Conservation (phyloP, 2,329 filamentous ascomycete genomes). For the Diaporthe ampelina region DNA sequence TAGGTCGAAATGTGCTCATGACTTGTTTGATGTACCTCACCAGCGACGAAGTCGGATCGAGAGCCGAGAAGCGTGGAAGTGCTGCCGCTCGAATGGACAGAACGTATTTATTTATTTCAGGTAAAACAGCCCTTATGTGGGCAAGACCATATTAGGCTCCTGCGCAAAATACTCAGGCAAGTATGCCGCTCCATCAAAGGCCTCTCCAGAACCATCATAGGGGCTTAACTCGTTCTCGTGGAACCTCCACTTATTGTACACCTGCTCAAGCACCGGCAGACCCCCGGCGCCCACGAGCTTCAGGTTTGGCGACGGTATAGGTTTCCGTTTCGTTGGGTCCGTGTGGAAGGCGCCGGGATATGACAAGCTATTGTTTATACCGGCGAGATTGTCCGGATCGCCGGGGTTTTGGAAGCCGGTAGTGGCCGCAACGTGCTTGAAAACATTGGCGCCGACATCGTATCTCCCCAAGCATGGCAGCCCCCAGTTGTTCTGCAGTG, state of each 20-base stretch:
- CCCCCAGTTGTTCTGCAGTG: constrained; percentile 58
- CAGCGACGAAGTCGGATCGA: background rate
- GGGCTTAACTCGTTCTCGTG: constrained; percentile 52
- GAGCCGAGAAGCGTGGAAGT: too few species aligned
- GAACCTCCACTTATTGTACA: constrained; percentile 51
- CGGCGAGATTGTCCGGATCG: constrained; percentile 53
- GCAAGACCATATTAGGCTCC: constrained; percentile 41
- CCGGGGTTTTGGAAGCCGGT: constrained; percentile 47
- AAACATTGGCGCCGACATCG: constrained; percentile 54
- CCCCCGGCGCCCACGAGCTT: constrained; percentile 60
- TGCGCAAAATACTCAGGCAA: constrained; percentile 56
- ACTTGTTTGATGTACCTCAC: background rate
- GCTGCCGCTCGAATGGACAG: background rate
- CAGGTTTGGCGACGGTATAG: constrained; percentile 58
- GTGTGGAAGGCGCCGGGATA: constrained; percentile 58
- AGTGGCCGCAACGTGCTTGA: constrained; percentile 45
- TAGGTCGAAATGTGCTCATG: background rate
- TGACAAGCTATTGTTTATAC: constrained; percentile 56
- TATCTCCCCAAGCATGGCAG: constrained; percentile 59
- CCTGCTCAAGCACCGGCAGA: constrained; percentile 52
- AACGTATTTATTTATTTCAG: background rate
- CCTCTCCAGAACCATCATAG: constrained; percentile 60
- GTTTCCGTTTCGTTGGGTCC: constrained; percentile 48
- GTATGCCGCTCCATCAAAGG: constrained; percentile 57
- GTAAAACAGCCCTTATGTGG: background rate